Evolutionary conservation across 371 early-diverging fungal genomes (phyloP).

Genomic region (Parasitella parasitica): DNA sequence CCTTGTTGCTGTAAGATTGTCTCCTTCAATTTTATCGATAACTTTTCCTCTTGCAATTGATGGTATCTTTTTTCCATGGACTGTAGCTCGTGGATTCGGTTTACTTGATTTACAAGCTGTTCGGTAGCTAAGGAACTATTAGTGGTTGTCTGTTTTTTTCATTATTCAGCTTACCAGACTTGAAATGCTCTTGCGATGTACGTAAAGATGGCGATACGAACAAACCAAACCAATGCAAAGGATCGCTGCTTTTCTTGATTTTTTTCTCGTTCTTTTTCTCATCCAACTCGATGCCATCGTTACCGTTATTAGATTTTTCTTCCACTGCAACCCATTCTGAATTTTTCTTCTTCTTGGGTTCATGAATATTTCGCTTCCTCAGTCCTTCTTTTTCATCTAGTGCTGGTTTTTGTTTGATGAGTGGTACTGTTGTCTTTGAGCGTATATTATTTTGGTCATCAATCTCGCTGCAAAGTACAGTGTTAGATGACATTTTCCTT

Average conservation of each 20-base stretch:
- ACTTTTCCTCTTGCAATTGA: constrained; percentile 25
- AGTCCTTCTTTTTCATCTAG: constrained; percentile 3
- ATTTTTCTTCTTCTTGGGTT: constrained; percentile 8
- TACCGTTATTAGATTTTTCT: neutral
- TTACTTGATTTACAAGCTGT: constrained; percentile 38
- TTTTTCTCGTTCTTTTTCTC: constrained; percentile 20
- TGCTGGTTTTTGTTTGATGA: neutral
- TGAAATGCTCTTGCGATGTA: constrained; percentile 52
- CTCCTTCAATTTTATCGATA: constrained; percentile 11
- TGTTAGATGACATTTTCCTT: neutral
- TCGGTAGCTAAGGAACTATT: neutral
- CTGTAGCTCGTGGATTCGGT: constrained; percentile 29
- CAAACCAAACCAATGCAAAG: constrained; percentile 68
- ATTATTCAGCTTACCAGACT: constrained; percentile 28
- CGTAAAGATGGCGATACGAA: constrained; percentile 60
- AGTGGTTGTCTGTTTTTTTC: too few species aligned
- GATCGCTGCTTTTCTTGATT: constrained; percentile 36
- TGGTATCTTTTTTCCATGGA: constrained; percentile 33
- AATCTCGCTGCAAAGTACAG: constrained; percentile 7
- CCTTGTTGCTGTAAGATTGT: neutral
- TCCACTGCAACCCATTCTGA: constrained; percentile 6
- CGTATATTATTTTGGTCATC: neutral
- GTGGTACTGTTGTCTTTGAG: neutral
- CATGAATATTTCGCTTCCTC: constrained; percentile 16
- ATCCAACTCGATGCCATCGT: constrained; percentile 22